Percentiles rank a stretch among this genome's conserved stretches.
These are phyloP conservation scores for Parmales sp. DNA, from an alignment of 108 stramenopile genomes.

Conservation along the genomic window DNA sequence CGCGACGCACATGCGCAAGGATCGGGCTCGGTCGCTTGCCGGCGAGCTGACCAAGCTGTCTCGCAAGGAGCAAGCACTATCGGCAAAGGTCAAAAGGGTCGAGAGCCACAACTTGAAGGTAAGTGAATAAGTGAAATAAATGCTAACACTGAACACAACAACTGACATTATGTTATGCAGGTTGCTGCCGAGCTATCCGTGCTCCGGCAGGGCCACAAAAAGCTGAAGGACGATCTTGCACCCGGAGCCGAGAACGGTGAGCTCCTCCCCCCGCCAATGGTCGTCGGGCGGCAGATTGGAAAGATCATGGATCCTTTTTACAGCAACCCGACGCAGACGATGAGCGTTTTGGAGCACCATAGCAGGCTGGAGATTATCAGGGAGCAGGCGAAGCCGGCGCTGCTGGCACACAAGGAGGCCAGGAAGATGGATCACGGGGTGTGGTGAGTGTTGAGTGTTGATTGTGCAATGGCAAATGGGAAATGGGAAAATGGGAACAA, in stretches of 20 bases:
- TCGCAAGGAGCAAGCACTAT: neutral
- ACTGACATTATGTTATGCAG: too few relatives aligned
- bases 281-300: neutral
- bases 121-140: too few relatives aligned
- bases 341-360: neutral
- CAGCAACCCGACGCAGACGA: neutral
- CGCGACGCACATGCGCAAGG: neutral
- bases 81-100: neutral
- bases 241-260: neutral
- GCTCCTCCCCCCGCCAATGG: neutral
- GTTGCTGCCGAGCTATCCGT: neutral
- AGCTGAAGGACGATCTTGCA: neutral
- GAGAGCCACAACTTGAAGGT: neutral
- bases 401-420: slow-evolving; percentile 1
- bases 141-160: too few relatives aligned
- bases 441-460: too few relatives aligned
- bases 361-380: neutral
- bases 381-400: neutral
- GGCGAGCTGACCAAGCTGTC: neutral
- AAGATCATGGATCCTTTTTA: slow-evolving; percentile 10
- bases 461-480: too few relatives aligned
- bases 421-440: slow-evolving; percentile 1
- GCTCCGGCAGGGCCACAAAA: neutral
- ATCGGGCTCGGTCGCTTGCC: neutral
- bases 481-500: too few relatives aligned